A percentile compares a stretch with the other conserved stretches of the same genome.
Conservation (phyloP, 805 yeast genomes). For the Yamadazyma sp. region DNA sequence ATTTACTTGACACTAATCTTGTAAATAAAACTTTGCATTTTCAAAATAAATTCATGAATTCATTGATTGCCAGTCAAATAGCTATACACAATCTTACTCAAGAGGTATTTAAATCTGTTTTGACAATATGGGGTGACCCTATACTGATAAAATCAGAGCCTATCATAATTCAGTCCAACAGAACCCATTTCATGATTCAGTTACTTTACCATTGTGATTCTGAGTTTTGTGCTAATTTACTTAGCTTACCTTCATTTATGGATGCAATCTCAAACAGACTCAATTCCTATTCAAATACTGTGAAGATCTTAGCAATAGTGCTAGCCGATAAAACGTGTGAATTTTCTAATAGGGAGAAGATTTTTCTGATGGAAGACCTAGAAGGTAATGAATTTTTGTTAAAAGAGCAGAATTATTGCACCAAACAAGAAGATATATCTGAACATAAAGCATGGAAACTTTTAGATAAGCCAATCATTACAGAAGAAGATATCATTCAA, state of each 20-base stretch:
- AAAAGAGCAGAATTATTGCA: neutral
- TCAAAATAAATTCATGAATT: constrained; percentile 14
- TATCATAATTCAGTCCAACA: constrained; percentile 40
- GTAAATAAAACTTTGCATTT: constrained; percentile 18
- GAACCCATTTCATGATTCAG: constrained; percentile 48
- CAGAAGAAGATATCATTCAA: constrained; percentile 1
- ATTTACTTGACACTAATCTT: constrained; percentile 17
- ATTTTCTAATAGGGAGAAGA: constrained; percentile 23
- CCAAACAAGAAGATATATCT: neutral
- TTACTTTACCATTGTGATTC: constrained; percentile 19
- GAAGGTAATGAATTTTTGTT: constrained; percentile 9
- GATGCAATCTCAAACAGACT: constrained; percentile 52
- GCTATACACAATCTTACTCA: no score
- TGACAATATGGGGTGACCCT: constrained; percentile 23
- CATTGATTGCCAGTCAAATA: constrained; percentile 19
- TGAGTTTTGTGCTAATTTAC: constrained; percentile 21
- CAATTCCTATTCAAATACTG: constrained; percentile 43
- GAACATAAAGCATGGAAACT: constrained; percentile 6
- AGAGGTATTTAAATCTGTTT: neutral
- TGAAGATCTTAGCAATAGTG: constrained; percentile 53
- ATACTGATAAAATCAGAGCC: constrained; percentile 38
- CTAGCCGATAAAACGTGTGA: constrained; percentile 52
- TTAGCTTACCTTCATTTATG: constrained; percentile 41
- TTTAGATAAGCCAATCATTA: constrained; percentile 4
- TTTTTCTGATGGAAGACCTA: constrained; percentile 21